phyloP scores from a whole-genome alignment of 2,329 filamentous ascomycete species.

The Leptographium flavum region DNA sequence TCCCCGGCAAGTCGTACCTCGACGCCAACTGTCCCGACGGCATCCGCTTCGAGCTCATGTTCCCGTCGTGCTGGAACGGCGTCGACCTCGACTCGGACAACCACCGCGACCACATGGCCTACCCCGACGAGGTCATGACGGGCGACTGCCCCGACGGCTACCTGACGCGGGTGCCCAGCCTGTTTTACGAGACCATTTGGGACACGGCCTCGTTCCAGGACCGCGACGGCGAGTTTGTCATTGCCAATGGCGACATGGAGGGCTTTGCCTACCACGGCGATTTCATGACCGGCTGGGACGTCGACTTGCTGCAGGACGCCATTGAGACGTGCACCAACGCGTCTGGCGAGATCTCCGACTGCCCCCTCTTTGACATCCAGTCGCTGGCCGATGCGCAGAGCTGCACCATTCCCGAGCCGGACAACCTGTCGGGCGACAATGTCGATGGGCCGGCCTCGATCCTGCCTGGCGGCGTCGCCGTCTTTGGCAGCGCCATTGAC shows the following conservation, averaged over 20 bases:
- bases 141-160: slow-evolving; percentile 61
- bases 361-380: slow-evolving; percentile 60
- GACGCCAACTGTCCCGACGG: slow-evolving; percentile 74
- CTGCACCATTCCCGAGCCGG: slow-evolving; percentile 51
- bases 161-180: slow-evolving; percentile 51
- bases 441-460: slow-evolving; percentile 31
- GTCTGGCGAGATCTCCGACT: slow-evolving; percentile 58
- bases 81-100: slow-evolving; percentile 39
- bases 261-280: slow-evolving; percentile 68
- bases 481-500: slow-evolving; percentile 16
- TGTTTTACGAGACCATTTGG: slow-evolving; percentile 83
- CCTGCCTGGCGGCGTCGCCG: slow-evolving; percentile 50
- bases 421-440: slow-evolving; percentile 42
- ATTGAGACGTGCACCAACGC: slow-evolving; percentile 59
- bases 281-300: slow-evolving; percentile 68
- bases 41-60: slow-evolving; percentile 70
- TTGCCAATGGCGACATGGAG: slow-evolving; percentile 65
- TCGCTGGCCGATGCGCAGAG: slow-evolving; percentile 32
- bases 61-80: slow-evolving; percentile 83
- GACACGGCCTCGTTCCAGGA: slow-evolving; percentile 51
- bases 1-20: slow-evolving; percentile 67
- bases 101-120: slow-evolving; percentile 58
- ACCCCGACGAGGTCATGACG: slow-evolving; percentile 61
- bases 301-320: slow-evolving; percentile 53
- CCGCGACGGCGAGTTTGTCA: slow-evolving; percentile 53